These are phyloP conservation scores for Oryza longistaminata DNA, from an alignment of 176 grass and related monocot genomes.

Conservation along the genomic window DNA sequence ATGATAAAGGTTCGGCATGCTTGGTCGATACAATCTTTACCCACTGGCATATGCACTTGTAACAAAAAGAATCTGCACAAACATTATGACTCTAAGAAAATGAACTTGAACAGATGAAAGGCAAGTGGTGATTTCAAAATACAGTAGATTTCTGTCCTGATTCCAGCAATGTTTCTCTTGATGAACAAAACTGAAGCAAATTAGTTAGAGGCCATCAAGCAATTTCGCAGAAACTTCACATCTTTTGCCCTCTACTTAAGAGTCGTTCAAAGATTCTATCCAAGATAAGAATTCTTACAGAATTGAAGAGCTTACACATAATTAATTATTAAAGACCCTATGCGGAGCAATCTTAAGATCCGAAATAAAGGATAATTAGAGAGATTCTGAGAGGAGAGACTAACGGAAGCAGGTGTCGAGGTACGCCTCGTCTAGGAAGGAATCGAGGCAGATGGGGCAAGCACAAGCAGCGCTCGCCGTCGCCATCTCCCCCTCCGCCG, in stretches of 20 bases:
- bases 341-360: background rate
- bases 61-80: conserved; percentile 69
- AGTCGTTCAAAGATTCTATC: background rate
- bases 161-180: background rate
- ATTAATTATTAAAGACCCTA: background rate
- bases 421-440: conserved; percentile 61
- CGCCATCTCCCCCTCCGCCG: background rate
- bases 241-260: background rate
- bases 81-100: background rate
- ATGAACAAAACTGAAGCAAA: background rate
- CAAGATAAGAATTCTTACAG: background rate
- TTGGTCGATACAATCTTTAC: conserved; percentile 50
- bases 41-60: conserved; percentile 62
- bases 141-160: background rate
- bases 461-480: background rate
- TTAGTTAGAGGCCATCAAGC: background rate
- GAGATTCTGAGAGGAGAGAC: conserved; percentile 1
- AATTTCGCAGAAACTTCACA: background rate
- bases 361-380: background rate
- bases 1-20: conserved; percentile 36
- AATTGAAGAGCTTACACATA: background rate
- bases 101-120: background rate
- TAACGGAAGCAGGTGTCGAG: conserved; percentile 69
- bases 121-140: background rate
- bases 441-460: conserved; percentile 65